Percentiles rank a stretch among this genome's conserved stretches.
Evolutionary conservation across 305 asterid species (phyloP).

Genomic region (Fraxinus sp.): DNA sequence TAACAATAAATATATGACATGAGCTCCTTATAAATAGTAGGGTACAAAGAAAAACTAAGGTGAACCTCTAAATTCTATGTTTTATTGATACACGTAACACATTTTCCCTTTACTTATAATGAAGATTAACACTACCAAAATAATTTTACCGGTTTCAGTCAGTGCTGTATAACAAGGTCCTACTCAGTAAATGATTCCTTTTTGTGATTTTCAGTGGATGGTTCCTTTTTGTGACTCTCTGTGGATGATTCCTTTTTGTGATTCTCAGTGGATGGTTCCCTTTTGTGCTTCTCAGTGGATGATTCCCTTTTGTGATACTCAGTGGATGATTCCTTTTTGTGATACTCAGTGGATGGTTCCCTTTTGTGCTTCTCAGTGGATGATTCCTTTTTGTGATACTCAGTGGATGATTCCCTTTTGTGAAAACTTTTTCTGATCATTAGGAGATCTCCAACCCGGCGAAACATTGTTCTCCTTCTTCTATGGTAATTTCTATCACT

Average conservation of each 20-base stretch:
- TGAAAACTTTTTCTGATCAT: slow-evolving; percentile 30
- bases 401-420: no score
- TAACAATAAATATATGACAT: neutral
- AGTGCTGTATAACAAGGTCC: neutral
- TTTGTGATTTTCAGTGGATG: neutral
- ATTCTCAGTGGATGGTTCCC: neutral
- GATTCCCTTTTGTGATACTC: neutral
- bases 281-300: neutral
- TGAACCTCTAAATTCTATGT: neutral
- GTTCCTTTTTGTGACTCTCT: no score
- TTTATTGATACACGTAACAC: neutral
- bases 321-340: slow-evolving; percentile 9
- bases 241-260: neutral
- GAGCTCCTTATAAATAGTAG: neutral
- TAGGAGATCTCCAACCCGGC: slow-evolving; percentile 49
- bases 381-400: no score
- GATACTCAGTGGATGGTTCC: neutral
- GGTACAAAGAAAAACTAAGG: neutral
- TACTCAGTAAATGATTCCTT: slow-evolving; percentile 5
- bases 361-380: no score
- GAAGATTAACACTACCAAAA: neutral
- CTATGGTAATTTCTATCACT: slow-evolving; percentile 22
- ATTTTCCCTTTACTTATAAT: neutral
- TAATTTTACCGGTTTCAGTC: neutral
- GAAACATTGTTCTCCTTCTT: slow-evolving; percentile 39